Evolutionary conservation across 2,329 filamentous ascomycete species (phyloP), one percentile per base, ranked within the genome.

Genomic region (Blastomyces emzantsi): DNA sequence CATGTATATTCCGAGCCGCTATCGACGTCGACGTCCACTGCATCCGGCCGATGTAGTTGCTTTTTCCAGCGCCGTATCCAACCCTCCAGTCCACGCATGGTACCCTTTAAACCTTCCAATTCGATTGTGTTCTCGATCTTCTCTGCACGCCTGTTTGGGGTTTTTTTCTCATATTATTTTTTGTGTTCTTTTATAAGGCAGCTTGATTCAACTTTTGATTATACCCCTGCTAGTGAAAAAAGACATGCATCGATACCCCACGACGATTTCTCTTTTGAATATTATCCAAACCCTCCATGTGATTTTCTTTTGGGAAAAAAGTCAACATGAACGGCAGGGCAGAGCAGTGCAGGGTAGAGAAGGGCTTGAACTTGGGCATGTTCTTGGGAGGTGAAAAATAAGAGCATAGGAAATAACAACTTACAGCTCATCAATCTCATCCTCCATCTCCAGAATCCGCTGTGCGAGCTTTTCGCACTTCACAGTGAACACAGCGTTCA

Each of bases 401-500:
- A 28, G 9, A 58, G 9, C 22, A 57, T 1, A 57, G 11, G 25
- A 57, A 43, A 33, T 45, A 55, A 55, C 9, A 41, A 70, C 76
- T 68, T 73, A 87, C 83, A 89, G 77, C 66, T 86, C 80, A 51
- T 78, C 70, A 54, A 88, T 77, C 54, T 84, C 81, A 47, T 79
- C 79, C 69, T 88, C 84, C 17, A 89, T 78, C 64, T 83, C 82
- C 30, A 85, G 77, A 64, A 88, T 84, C 61, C 82, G 82, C 66
- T 84, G 78, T 52, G 82, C 81, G 60, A 86, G 80, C 47, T 78
- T 78, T 70, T 87, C 82, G 64, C 83, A 81, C 65, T 84, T 81
- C 52, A 80, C 80, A 61, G 85, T 79, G 28, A 88, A 81, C 41
- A 88, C 73, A 30, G 79, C 79, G 69, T 88, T 85, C 64, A 89